Evolutionary conservation across 345 rosid genomes (phyloP), one percentile per base, ranked within the genome.

Genomic region (Eutrema yunnanense): DNA sequence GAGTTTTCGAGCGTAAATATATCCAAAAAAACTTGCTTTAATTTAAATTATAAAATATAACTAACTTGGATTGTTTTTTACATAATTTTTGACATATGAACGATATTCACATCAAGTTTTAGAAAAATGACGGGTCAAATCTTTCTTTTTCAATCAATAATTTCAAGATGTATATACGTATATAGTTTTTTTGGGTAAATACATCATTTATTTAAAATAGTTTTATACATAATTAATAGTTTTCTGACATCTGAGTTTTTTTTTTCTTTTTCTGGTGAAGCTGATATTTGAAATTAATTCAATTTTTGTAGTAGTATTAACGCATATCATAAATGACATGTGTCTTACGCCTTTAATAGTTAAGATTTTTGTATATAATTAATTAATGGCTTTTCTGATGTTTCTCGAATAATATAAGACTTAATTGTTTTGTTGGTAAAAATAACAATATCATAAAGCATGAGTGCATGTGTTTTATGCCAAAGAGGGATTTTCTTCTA

Each of bases 401-500:
- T 19, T 51, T 33, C 9, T 33, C 12, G 6, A 12, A 62, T 2
- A 32, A 44, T 32, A 52, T 9, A 30, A 62, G 54, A 72, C 46
- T 27, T 52, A n/a, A 27, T 44, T 40, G 41, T 38, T 38, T 9
- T 63, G 48, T 49, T 22, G n/a, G 38, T 40, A 19, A 46, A 71
- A 52, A 52, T 4, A 10, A 63, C 26, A 34, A 11, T 16, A 43
- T n/a, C 38, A 62, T 33, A 43, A 59, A 34, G 13, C 40, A 54
- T 63, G 41, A 37, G 6, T 55, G 65, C 77, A 63, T 72, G 48
- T 34, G 70, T 9, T 62, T 6, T 53, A 52, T 33, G 55, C 63
- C 55, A 53, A 43, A 52, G 69, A 8, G 16, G 8, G 49, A 6
- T 47, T 26, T 33, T 72, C 50, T 19, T 22, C 13, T 49, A 37